Evolutionary conservation across 345 rosid species (phyloP).

Genomic region (Theobroma cacao): DNA sequence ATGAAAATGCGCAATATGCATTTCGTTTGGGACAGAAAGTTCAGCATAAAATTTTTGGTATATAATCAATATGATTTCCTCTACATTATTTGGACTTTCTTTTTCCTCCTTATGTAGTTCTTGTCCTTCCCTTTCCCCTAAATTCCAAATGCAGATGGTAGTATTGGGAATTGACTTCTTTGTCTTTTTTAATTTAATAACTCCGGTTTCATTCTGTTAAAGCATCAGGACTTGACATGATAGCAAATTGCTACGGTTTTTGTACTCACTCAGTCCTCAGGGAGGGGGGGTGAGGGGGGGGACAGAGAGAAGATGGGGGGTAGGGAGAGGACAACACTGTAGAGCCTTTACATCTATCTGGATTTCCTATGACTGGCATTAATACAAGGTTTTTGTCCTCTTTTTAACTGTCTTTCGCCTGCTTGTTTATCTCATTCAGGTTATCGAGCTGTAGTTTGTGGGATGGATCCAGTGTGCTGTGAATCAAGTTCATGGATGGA

Average conservation of each 20-base stretch:
- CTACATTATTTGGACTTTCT: conserved; percentile 3
- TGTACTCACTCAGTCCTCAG: not conserved
- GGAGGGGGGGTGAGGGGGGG: not conserved
- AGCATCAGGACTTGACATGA: too few species aligned
- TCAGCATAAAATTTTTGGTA: conserved; percentile 78
- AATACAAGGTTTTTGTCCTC: not conserved
- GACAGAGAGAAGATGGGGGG: not conserved
- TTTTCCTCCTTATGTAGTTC: not conserved
- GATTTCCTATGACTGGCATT: not conserved
- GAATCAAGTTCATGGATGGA: conserved; percentile 93
- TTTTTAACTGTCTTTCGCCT: not conserved
- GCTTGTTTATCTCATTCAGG: conserved; percentile 36
- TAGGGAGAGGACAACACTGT: not conserved
- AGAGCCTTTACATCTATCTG: not conserved
- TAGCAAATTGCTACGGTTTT: not conserved
- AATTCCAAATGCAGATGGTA: not conserved
- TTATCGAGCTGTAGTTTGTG: conserved; percentile 83
- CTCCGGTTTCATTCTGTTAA: not conserved
- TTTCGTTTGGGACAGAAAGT: conserved; percentile 94
- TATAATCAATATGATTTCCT: conserved; percentile 1
- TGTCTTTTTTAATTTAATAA: not conserved
- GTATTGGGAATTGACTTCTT: not conserved
- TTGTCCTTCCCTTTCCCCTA: not conserved
- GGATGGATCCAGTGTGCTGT: conserved; percentile 94
- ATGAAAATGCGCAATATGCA: conserved; percentile 74